Percentiles rank a stretch among this genome's conserved stretches.
These are phyloP conservation scores for Solanum boliviense DNA, from an alignment of 257 asterid species.

Conservation along the genomic window DNA sequence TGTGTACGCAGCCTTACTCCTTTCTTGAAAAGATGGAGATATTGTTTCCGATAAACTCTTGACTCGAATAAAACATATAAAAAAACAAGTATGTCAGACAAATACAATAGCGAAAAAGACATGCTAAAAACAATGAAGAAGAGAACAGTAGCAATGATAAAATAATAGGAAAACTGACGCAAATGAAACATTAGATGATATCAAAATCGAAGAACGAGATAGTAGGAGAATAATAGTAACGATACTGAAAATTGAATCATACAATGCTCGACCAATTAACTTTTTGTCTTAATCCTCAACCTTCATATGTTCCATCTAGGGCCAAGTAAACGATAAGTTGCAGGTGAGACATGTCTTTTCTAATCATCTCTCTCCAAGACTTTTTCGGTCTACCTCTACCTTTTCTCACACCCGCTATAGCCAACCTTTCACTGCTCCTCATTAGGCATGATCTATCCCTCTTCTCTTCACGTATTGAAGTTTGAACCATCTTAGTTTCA, in stretches of 20 bases:
- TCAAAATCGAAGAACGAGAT: background rate
- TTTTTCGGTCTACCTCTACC: background rate
- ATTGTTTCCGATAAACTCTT: background rate
- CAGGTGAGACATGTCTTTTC: background rate
- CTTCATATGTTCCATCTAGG: background rate
- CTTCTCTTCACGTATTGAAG: background rate
- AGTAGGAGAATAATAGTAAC: background rate
- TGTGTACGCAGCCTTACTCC: background rate
- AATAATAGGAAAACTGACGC: background rate
- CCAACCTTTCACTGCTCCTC: background rate
- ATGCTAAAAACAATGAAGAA: background rate
- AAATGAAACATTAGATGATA: background rate
- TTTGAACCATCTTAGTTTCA: background rate
- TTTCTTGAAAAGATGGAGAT: background rate
- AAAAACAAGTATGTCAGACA: background rate
- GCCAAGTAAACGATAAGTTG: background rate
- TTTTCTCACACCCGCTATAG: background rate
- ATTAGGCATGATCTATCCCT: background rate
- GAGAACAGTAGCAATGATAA: background rate
- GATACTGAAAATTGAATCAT: background rate
- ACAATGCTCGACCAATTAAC: background rate
- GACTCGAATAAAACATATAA: background rate
- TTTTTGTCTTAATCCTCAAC: background rate
- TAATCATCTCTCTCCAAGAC: background rate
- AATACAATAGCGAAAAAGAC: background rate